phyloP scores from a whole-genome alignment of 345 rosid species.

The Isatis tinctoria region DNA sequence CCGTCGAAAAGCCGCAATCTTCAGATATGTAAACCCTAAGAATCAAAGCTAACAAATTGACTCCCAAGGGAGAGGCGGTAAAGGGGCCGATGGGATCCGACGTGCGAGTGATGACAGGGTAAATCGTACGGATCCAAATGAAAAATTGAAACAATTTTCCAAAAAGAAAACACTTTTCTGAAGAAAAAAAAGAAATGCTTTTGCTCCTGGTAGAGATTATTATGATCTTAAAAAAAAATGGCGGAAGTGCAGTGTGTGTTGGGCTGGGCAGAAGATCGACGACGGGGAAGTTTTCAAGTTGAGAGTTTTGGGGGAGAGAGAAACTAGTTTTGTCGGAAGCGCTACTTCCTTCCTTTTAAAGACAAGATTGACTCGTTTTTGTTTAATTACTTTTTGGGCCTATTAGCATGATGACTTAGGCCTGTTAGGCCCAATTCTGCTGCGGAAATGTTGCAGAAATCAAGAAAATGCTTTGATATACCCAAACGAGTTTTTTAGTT shows the following conservation, averaged over 20 bases:
- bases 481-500: background rate
- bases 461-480: too few relatives aligned
- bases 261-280: conserved; percentile 4
- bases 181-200: background rate
- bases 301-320: conserved; percentile 1
- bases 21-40: background rate
- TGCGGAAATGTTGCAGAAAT: background rate
- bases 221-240: background rate
- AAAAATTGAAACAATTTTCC: background rate
- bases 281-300: background rate
- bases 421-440: background rate
- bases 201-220: background rate
- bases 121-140: background rate
- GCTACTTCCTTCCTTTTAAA: background rate
- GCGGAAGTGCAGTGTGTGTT: conserved; percentile 10
- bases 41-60: background rate
- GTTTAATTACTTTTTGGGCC: conserved; percentile 2
- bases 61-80: background rate
- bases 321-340: conserved; percentile 18
- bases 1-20: background rate
- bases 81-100: conserved; percentile 3
- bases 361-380: background rate
- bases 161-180: background rate
- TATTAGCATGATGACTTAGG: background rate
- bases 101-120: background rate